phyloP scores from a whole-genome alignment of 345 rosid species.

The Alliaria petiolata region DNA sequence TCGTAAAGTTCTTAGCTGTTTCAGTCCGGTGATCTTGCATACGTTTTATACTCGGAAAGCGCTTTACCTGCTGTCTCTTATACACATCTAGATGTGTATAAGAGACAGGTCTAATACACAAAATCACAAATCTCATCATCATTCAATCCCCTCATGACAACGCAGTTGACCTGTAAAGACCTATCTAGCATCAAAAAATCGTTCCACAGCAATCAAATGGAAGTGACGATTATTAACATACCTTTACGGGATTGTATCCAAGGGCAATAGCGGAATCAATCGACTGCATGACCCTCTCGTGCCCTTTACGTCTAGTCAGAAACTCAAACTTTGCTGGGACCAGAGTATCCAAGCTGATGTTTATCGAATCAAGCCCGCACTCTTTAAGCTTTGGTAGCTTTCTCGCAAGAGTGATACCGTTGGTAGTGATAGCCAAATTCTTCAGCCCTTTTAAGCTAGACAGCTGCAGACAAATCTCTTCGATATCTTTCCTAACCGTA shows the following conservation, averaged over 20 bases:
- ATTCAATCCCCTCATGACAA: slow-evolving; percentile 91
- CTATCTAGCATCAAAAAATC: neutral
- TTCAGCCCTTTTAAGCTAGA: slow-evolving; percentile 80
- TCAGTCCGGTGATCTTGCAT: slow-evolving; percentile 74
- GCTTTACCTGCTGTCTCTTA: slow-evolving; percentile 59
- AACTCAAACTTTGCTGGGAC: slow-evolving; percentile 91
- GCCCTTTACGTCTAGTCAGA: slow-evolving; percentile 84
- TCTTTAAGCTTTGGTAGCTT: slow-evolving; percentile 79
- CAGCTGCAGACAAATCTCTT: slow-evolving; percentile 62
- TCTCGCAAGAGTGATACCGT: slow-evolving; percentile 79
- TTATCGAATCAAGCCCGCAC: slow-evolving; percentile 62
- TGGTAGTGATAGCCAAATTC: slow-evolving; percentile 78
- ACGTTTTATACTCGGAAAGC: slow-evolving; percentile 53
- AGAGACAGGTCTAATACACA: no score
- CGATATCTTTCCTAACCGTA: slow-evolving; percentile 74
- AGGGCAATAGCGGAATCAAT: slow-evolving; percentile 71
- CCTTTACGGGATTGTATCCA: slow-evolving; percentile 90
- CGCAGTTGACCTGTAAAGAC: slow-evolving; percentile 71
- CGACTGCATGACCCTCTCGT: slow-evolving; percentile 70
- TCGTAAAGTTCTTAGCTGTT: slow-evolving; percentile 85
- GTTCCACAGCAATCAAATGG: neutral
- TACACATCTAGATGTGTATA: no score
- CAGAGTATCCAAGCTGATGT: slow-evolving; percentile 84
- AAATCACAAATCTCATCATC: slow-evolving; percentile 97
- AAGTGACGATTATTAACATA: slow-evolving; percentile 22